Evolutionary conservation across 192 early-diverging fungal species (phyloP).

Genomic region (Coemansia sp.): DNA sequence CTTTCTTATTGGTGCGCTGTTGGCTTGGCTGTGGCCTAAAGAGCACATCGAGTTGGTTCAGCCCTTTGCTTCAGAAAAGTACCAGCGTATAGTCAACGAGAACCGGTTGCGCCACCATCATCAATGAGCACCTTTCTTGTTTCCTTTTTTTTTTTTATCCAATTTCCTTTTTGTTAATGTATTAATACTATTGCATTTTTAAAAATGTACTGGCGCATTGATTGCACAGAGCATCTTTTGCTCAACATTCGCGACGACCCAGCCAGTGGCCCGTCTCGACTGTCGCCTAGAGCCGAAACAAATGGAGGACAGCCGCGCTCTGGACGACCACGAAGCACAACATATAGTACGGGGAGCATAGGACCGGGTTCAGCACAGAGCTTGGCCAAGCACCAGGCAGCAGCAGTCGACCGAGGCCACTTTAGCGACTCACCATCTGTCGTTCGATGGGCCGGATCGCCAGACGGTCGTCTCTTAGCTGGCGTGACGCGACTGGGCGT

Average conservation of each 20-base stretch:
- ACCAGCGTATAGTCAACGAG: conserved; percentile 17
- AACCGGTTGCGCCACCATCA: conserved; percentile 7
- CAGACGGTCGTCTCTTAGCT: conserved; percentile 30
- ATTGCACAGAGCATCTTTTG: conserved; percentile 46
- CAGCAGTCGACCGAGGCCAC: conserved; percentile 4
- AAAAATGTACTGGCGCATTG: conserved; percentile 57
- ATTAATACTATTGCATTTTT: conserved; percentile 13
- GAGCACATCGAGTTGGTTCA: conserved; percentile 73
- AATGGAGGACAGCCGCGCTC: conserved; percentile 5
- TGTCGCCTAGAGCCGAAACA: not conserved
- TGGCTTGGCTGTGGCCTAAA: conserved; percentile 82
- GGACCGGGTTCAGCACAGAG: not conserved
- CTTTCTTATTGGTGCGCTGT: conserved; percentile 76
- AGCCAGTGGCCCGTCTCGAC: not conserved
- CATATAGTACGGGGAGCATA: conserved; percentile 30
- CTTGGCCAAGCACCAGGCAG: conserved; percentile 1
- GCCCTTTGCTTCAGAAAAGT: conserved; percentile 54
- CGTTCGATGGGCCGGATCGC: conserved; percentile 33
- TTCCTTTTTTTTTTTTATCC: not conserved
- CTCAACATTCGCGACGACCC: conserved; percentile 26
- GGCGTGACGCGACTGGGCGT: conserved; percentile 40
- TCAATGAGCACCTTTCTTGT: not conserved
- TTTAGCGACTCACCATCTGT: conserved; percentile 1
- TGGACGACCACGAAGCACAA: conserved; percentile 35
- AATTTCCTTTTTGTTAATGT: conserved; percentile 17